Evolutionary conservation across 768 basidiomycete genomes (phyloP).

Genomic region (Tricholomella constricta): DNA sequence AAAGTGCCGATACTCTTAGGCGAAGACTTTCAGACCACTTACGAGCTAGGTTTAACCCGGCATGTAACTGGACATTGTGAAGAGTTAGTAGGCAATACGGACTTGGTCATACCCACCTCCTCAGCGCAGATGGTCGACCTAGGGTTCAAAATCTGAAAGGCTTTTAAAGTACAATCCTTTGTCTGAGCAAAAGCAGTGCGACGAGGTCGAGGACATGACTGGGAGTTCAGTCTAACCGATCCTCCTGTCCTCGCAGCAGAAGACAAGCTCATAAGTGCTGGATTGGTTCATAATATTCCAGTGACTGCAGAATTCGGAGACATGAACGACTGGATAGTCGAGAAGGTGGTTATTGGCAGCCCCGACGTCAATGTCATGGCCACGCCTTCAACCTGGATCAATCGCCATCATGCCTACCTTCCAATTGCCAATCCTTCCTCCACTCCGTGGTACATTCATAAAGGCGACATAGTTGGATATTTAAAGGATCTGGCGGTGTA

Average conservation of each 20-base stretch:
- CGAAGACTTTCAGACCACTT: slow-evolving; percentile 34
- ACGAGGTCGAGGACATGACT: not conserved
- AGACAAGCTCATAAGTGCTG: not conserved
- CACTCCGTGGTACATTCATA: not conserved
- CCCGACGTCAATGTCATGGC: not conserved
- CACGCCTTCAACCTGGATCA: not conserved
- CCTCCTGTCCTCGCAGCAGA: not conserved
- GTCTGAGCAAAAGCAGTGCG: not conserved
- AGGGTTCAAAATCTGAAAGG: slow-evolving; percentile 19
- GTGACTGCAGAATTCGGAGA: slow-evolving; percentile 11
- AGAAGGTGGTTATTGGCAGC: slow-evolving; percentile 14
- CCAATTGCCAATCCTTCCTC: not conserved
- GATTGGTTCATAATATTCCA: slow-evolving; percentile 5
- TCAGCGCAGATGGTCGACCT: slow-evolving; percentile 12
- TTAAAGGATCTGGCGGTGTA: slow-evolving; percentile 1
- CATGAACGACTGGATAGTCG: slow-evolving; percentile 20
- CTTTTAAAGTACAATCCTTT: slow-evolving; percentile 7
- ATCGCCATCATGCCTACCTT: not conserved
- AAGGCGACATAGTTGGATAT: not conserved
- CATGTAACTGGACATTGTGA: slow-evolving; percentile 9
- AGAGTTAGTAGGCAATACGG: not conserved
- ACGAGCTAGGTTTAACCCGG: slow-evolving; percentile 7
- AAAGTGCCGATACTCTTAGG: slow-evolving; percentile 30
- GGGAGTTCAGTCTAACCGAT: not conserved
- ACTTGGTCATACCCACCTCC: not conserved